Evolutionary conservation across 2,329 filamentous ascomycete species (phyloP), one percentile per base, ranked within the genome.

Genomic region (Dactylellina sp.): DNA sequence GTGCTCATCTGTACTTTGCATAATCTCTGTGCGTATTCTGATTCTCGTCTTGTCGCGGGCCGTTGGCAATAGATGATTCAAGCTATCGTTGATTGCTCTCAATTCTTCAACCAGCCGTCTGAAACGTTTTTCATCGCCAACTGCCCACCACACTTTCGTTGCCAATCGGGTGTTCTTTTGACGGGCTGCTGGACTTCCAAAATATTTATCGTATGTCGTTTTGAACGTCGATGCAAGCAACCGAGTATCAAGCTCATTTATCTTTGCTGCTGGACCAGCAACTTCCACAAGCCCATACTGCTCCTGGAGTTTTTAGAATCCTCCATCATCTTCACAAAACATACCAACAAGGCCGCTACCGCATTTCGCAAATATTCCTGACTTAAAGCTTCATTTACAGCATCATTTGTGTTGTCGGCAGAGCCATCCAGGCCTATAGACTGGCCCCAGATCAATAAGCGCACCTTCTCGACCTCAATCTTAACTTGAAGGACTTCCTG

Each of bases 221-320:
- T 53, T 53, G 49, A 53, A 53, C 16, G 49, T 53, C 49, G 22
- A 53, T 53, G 24, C 49, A 25, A 53, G 49, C 49, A 53, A 35
- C 35, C 20, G 49, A 25, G 25, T 25, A 53, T 53, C 22, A 16
- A 53, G 32, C 32, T 35, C 32, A 6, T 6, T 35, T 12, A 12
- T 12, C 12, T 35, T 35, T 35, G 32, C 12, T 6, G 32, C 32
- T 6, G 49, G 35, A 32, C 25, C 22, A 16, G 24, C 22, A 53
- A 16, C 16, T 35, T 28, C 16, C 20, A 53, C 22, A 53, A 53
- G 49, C 16, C 49, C 49, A 25, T 53, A 53, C 49, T 22, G 49
- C 18, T 53, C 49, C 20, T 35, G 49, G 25, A 53, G 16, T 7
- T 16, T 35, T 53, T 22, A 25, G 49, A 53, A 32, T 53, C 22